Base-by-base conservation (phyloP, 805 yeast species). In the Ogataea naganishii region DNA sequence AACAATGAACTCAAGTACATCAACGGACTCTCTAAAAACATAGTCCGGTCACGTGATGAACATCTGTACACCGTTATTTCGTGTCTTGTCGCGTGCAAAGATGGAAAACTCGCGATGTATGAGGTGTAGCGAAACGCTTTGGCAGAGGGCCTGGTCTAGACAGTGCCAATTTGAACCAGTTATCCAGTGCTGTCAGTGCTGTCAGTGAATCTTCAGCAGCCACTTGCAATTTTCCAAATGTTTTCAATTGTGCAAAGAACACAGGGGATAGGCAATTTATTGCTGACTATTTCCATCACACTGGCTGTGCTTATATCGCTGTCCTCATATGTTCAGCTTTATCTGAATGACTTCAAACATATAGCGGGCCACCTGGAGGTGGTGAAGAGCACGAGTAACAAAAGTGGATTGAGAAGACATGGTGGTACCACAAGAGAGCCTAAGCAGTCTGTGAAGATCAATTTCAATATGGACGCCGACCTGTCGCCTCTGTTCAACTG, bases 401-500 rank as follows among this genome's bases (percentile, higher is more conserved):
- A 35, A 34, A 38, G 8, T 16, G 12, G 4, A 23, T 12, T 28
- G 4, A 46, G 61, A 34, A 46, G 45, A 16, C 47, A 41, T 36
- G 96, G 96, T 2, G 75, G 88, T 3, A 55, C 56, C 7, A 66
- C 66, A 34, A 74, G 77, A 29, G 69, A 65, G 40, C 77, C 82
- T 29, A 86, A 80, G 58, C 95, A 88, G 48, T 84, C 84, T 50
- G 65, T 80, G 34, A 72, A 68, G 43, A 53, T 86, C 23, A 58
- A 59, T 9, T 86, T 92, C 46, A 94, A 84, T 50, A 58, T 92
- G 27, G 73, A 72, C 5, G 63, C 72, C 1, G 96, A 89, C 54
- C 63, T 89, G 37, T 51, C 82, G 2, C 77, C 84, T 2, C 64
- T 92, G 30, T 88, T 88, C 69, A 86, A 81, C 55, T 89, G 96